Percentiles rank a stretch among this genome's conserved stretches.
Conservation (phyloP, 805 yeast genomes). For the Babjeviella inositovora region DNA sequence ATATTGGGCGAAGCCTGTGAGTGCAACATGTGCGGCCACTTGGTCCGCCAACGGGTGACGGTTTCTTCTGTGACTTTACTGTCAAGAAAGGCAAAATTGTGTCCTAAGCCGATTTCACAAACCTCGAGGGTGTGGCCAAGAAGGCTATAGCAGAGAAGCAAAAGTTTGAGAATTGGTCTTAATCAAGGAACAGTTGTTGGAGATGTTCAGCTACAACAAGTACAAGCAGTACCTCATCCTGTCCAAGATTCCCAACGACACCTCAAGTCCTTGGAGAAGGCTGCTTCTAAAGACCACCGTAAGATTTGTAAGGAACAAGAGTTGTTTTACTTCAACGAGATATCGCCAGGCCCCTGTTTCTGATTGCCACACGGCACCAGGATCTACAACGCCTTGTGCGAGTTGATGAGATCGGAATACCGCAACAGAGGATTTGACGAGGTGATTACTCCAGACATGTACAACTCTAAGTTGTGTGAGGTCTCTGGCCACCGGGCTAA, state of each 20-base stretch:
- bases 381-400: slow-evolving; percentile 79
- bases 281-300: slow-evolving; percentile 91
- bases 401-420: slow-evolving; percentile 70
- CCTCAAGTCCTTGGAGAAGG: slow-evolving; percentile 87
- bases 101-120: slow-evolving; percentile 68
- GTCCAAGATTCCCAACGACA: slow-evolving; percentile 91
- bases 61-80: slow-evolving; percentile 94
- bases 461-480: slow-evolving; percentile 94
- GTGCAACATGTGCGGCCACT: slow-evolving; percentile 88
- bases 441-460: slow-evolving; percentile 98
- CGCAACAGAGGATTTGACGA: slow-evolving; percentile 92
- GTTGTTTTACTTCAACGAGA: slow-evolving; percentile 84
- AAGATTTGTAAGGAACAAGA: slow-evolving; percentile 95
- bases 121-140: slow-evolving; percentile 75
- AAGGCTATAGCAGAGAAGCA: slow-evolving; percentile 90
- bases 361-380: slow-evolving; percentile 99
- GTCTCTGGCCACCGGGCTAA: slow-evolving; percentile 98
- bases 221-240: slow-evolving; percentile 80
- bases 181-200: slow-evolving; percentile 79
- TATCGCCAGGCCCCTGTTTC: slow-evolving; percentile 97
- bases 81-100: slow-evolving; percentile 66
- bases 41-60: slow-evolving; percentile 99
- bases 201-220: slow-evolving; percentile 92
- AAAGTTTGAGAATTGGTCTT: slow-evolving; percentile 79
- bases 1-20: slow-evolving; percentile 97